phyloP scores from a whole-genome alignment of 169 alveolate species.

The Haemoproteus tartakovskyi region DNA sequence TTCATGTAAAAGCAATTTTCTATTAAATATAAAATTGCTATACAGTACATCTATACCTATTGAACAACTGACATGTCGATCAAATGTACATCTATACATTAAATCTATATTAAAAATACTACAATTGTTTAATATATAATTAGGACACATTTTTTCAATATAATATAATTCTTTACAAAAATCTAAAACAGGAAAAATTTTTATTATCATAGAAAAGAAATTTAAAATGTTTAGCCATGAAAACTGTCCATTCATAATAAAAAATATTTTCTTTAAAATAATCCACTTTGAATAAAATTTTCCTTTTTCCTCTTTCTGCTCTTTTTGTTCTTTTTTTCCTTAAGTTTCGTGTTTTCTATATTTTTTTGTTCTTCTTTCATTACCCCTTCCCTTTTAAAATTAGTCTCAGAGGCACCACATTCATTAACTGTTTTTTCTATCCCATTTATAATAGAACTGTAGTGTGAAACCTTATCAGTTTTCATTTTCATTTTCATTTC shows the following conservation, averaged over 20 bases:
- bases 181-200: conserved; percentile 1
- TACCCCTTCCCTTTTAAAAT: too few species aligned
- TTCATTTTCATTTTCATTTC: too few species aligned
- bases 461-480: too few species aligned
- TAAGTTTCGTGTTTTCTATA: too few species aligned
- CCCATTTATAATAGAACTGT: too few species aligned
- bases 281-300: conserved; percentile 40
- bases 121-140: background rate
- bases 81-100: background rate
- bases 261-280: conserved; percentile 10
- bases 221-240: conserved; percentile 4
- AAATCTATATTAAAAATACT: too few species aligned
- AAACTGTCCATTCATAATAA: conserved; percentile 23
- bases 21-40: too few species aligned
- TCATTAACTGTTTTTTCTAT: too few species aligned
- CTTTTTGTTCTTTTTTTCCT: too few species aligned
- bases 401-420: too few species aligned
- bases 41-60: background rate
- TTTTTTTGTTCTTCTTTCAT: too few species aligned
- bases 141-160: conserved; percentile 4
- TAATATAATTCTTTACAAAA: conserved; percentile 27
- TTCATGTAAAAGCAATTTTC: too few species aligned
- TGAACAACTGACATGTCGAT: background rate
- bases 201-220: conserved; percentile 25
- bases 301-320: background rate